Base-by-base conservation (phyloP, 176 grass and related monocot genomes). In the Bonia amplexicaulis region DNA sequence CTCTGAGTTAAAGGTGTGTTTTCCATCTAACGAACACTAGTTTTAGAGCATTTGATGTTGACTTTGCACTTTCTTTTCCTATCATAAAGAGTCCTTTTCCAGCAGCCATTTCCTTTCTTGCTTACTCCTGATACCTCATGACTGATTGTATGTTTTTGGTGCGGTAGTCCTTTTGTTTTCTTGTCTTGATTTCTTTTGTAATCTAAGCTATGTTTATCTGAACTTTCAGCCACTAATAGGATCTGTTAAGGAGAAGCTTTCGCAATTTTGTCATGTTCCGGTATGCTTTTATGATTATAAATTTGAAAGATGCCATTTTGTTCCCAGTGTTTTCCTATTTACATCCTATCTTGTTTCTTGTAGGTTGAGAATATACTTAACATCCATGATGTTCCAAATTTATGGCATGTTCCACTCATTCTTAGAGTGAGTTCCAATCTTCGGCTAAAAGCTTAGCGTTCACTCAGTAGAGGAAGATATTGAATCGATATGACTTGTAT, bases 211-310 rank as follows among this genome's bases (percentile, higher is more conserved):
- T 62, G 45, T 69, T 71, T 85, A 48, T 69, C 25, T 92, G 9
- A 72, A 81, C 54, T 83, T 88, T 86, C 88, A 98, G 96, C 93
- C 96, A 73, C 81, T 98, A 90, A 83, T 85, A 37, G 93, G 87
- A 74, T 94, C 77, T 20, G 93, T 92, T 6, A 98, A 94, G 70
- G 91, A 93, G 66, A 98, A 98, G 83, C 96, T 98, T 83, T 98
- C 93, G 59, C 93, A 98, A 85, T 98, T 98, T 83, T 98, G 96
- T 74, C 96, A 98, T 90, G 96, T 98, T 7, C 91, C 96, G 78
- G 96, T 98, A 89, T 85, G 93, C 26, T 82, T 66, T 66, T 69
- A 14, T 78, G 42, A 42, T 75, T 45, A 48, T 69, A 45, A 73
- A 68, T 27, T 13, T 29, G 2, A 61, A 85, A 73, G 49, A 11